Base-by-base conservation (phyloP, 1,284 basidiomycete species). In the Kalmanozyma brasiliensis region DNA sequence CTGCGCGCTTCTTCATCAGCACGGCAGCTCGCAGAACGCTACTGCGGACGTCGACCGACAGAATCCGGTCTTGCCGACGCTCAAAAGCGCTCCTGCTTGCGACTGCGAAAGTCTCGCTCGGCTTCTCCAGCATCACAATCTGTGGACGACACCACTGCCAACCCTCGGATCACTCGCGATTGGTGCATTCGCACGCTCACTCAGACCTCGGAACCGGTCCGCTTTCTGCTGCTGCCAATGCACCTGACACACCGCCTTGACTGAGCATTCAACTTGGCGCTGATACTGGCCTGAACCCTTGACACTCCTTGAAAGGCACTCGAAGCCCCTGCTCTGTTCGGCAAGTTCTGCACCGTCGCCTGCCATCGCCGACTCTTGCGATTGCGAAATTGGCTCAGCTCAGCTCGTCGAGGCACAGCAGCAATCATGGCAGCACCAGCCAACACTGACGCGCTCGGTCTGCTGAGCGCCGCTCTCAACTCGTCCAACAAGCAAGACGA, bases 401-500 rank as follows among this genome's bases (percentile, higher is more conserved):
- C 7, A 29, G 26, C 26, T 6, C 6, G 4, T 10, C 30, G 14
- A 19, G 34, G 19, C 33, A 20, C 41, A n/a, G 10, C 38, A 29
- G 20, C 29, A 30, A 57, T 1, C 48, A 71, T 71, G 68, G 69
- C 69, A 13, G 60, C 59, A n/a, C 60, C 69, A 5, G 49, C 69
- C 30, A 58, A 68, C 32, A 69, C 59, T 19, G 75, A 77, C 42
- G 75, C 73, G 24, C 58, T 77, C 22, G 63, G 65, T 33, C 56
- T 77, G 52, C 61, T 77, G 33, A 72, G 68, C 49, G 73, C 73
- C 11, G 75, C 75, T 13, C 70, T 77, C 58, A 64, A 68, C 49
- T 66, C 75, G 2, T 29, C 53, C 33, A 48, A 66, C 43, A 61
- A 59, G 32, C 30, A 60, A 14, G 49, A 57, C 14, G 70, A 77